Evolutionary conservation across 1,139 yeast genomes (phyloP), one percentile per base, ranked within the genome.

Genomic region (Pichia norvegensis): DNA sequence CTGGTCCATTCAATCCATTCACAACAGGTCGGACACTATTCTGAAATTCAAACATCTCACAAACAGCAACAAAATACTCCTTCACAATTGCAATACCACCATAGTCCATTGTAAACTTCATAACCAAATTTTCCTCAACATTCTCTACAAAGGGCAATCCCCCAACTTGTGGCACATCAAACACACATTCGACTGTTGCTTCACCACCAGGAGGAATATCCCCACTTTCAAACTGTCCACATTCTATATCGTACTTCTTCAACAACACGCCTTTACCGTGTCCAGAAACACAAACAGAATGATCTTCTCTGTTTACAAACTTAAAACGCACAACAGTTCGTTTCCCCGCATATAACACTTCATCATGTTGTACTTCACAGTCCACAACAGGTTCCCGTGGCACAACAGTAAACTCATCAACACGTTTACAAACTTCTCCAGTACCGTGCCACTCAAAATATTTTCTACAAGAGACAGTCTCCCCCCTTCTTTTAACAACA

Each of bases 381-480:
- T 50, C 56, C 0, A 62, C 53, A 2, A 61, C 54, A 4, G 70
- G 72, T 2, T 60, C 52, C 36, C 64, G 58, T n/a, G 71, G 70
- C n/a, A 25, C 10, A 23, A 36, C 20, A 8, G 22, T 25, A n/a
- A 36, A 36, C n/a, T 14, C 14, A 2, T 22, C 16, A 36, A n/a
- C 7, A 6, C 21, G 20, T 25, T 25, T 11, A 36, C 20, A 23
- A 4, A 25, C 29, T 23, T 25, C 29, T n/a, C 39, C 39, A 17
- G 13, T 36, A 9, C 23, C 29, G 37, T 41, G 29, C 46, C 44
- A 46, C 16, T 43, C 38, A 22, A 42, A 29, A 35, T 23, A 44
- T 23, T 38, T 16, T n/a, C 31, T 2, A 27, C n/a, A 11, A 2
- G 35, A 16, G 11, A 31, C 20, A 31, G 16, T 10, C 4, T 8